phyloP scores from a whole-genome alignment of 2,329 filamentous ascomycete species.

The Knufia fluminis region DNA sequence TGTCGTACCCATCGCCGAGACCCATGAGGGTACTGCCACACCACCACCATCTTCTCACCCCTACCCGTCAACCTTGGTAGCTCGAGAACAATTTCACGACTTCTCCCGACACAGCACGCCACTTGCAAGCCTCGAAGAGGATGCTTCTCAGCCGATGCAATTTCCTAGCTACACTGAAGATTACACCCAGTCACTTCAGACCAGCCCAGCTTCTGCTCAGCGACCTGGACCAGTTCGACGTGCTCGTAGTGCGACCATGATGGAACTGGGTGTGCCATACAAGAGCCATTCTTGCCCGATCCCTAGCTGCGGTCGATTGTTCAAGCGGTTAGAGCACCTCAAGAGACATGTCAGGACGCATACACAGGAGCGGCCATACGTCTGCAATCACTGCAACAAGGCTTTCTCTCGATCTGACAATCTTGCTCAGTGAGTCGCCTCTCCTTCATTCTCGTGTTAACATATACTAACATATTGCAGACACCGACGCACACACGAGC shows the following conservation, averaged over 20 bases:
- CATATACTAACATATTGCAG: slow-evolving; percentile 29
- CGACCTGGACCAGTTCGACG: slow-evolving; percentile 70
- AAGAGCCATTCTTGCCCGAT: slow-evolving; percentile 99
- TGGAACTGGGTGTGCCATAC: slow-evolving; percentile 89
- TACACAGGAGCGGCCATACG: slow-evolving; percentile 97
- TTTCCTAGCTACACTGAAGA: slow-evolving; percentile 55
- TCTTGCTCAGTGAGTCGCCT: slow-evolving; percentile 72
- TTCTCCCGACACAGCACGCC: slow-evolving; percentile 89
- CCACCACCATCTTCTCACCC: slow-evolving; percentile 44
- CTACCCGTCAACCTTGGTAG: slow-evolving; percentile 58
- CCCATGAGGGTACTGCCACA: slow-evolving; percentile 1
- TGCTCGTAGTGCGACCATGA: slow-evolving; percentile 87
- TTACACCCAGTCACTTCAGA: slow-evolving; percentile 44
- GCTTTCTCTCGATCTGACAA: slow-evolving; percentile 98
- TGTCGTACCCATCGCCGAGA: slow-evolving; percentile 71
- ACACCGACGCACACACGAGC: slow-evolving; percentile 74
- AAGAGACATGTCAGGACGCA: slow-evolving; percentile 99
- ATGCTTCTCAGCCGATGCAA: slow-evolving; percentile 61
- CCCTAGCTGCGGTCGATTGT: slow-evolving; percentile 88
- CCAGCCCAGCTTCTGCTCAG: slow-evolving; percentile 42
- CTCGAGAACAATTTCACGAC: slow-evolving; percentile 68
- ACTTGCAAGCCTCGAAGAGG: slow-evolving; percentile 72
- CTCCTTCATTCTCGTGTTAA: not conserved
- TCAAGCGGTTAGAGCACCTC: slow-evolving; percentile 98
- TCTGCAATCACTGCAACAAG: slow-evolving; percentile 96